These are phyloP conservation scores for Talaromyces sp. DNA, from an alignment of 2,329 filamentous ascomycete species.

Conservation along the genomic window DNA sequence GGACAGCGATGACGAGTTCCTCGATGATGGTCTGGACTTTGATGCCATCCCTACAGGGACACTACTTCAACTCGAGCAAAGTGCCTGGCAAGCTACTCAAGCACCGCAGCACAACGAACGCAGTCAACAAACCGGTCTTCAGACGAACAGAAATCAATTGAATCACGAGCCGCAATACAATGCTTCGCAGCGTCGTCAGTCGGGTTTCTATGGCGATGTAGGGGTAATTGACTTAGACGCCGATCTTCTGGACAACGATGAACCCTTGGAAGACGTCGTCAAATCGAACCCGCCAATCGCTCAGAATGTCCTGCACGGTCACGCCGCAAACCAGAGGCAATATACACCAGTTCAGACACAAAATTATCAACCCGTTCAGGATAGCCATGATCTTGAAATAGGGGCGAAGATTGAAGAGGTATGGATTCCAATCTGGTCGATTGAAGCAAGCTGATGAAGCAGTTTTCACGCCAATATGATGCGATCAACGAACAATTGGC, in stretches of 20 bases:
- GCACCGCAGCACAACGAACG: constrained; percentile 17
- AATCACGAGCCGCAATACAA: neutral
- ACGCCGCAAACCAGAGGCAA: neutral
- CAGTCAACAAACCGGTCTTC: neutral
- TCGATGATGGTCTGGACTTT: constrained; percentile 47
- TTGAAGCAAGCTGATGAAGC: constrained; percentile 10
- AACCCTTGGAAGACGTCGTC: constrained; percentile 2
- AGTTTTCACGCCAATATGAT: constrained; percentile 42
- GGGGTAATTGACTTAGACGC: constrained; percentile 45
- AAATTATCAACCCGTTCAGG: neutral
- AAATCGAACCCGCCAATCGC: neutral
- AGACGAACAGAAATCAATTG: constrained; percentile 2
- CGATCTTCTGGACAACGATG: constrained; percentile 35
- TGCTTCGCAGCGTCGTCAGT: constrained; percentile 23
- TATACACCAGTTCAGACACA: neutral
- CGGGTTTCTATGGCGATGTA: constrained; percentile 41
- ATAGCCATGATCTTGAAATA: constrained; percentile 15
- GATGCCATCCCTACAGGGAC: constrained; percentile 44
- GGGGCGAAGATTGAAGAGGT: constrained; percentile 29
- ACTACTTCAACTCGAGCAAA: constrained; percentile 44
- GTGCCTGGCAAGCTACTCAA: constrained; percentile 46
- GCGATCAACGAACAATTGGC: constrained; percentile 37
- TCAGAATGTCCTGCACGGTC: neutral
- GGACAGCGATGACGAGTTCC: constrained; percentile 49
- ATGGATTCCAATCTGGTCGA: neutral